Base-by-base conservation (phyloP, 148 eudicot genomes). In the Tetragonia tetragonoides region DNA sequence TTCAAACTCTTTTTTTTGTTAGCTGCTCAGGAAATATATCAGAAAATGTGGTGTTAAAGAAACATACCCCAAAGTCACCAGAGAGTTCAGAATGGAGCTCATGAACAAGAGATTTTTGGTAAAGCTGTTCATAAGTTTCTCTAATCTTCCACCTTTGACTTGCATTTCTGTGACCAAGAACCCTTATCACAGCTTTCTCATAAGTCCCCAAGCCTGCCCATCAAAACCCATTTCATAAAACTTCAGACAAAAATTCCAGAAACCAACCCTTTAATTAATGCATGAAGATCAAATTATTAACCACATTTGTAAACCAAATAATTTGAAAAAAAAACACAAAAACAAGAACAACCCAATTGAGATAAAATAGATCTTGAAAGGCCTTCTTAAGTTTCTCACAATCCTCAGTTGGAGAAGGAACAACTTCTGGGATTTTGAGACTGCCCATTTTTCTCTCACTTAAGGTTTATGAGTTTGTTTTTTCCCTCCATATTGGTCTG, bases 91-190 rank as follows among this genome's bases (percentile, higher is more conserved):
- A 83, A 8, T 65, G 37, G 41, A 93, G 91, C 68, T 47, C 63
- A 63, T 88, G 79, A 77, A 89, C 79, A 37, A 91, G 88, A 11
- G 93, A 87, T 70, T 81, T 42, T 65, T 87, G 84, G 84, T 85
- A 89, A 73, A 87, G 80, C 77, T 83, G 80, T 74, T 91, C 81
- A 84, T 87, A 93, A 41, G 90, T 80, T 16, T 93, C 90, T 71
- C 86, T 88, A 49, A 93, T 93, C 61, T 81, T 53, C 78, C 49
- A 87, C 87, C 90, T 87, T 81, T 93, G 96, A 64, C 65, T 77
- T 68, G 90, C 87, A 87, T 91, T 91, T 82, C 98, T 87, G 41
- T 81, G 86, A 38, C 96, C 93, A 84, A 91, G 69, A 17, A 93
- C 81, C 75, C 72, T 74, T 42, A 90, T 91, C 15, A 88, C 75